Evolutionary conservation across 306 rosid species (phyloP), one percentile per base, ranked within the genome.

Genomic region (Glycine soja): DNA sequence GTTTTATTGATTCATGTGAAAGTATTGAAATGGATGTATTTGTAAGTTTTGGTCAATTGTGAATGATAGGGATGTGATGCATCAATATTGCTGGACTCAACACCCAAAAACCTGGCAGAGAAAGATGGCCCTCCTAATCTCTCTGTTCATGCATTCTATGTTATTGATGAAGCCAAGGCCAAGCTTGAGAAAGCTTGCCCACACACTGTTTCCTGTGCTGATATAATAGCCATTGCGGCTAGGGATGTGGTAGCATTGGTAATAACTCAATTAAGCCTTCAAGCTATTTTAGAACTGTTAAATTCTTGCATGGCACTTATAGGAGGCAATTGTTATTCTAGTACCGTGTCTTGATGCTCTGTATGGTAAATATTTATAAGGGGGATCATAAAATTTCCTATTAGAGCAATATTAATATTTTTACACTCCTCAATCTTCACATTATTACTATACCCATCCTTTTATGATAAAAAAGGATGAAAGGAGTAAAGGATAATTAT

Each of bases 101-200:
- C 88, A 47, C 70, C 82, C 0, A 87, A 43, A 65, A 87, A 86
- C 63, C 83, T 73, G 58, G 97, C 91, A 10, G 97, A 93, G 88
- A 93, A 89, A 88, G 94, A 90, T 48, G 94, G 90, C 3, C 90
- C 92, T 70, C 92, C 93, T 1, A 90, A 89, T 70, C 36, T 90
- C 45, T 90, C 95, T 15, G 77, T 90, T 57, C 52, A 88, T 66
- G 80, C 94, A 43, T 91, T 88, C 81, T 89, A 93, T 40, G 92
- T 91, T 45, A 91, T 93, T 5, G 90, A 91, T 8, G 84, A 86
- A 13, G 93, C 89, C 69, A 91, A 93, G 74, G 73, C 89, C 46
- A 88, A 86, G 87, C 88, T 93, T 66, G 98, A 93, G 87, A 82
- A 58, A 61, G 87, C 89, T 58, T 91, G 97, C 32, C 97, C 94